Base-by-base conservation (phyloP, 148 eudicot species). In the Euryodendron excelsum region DNA sequence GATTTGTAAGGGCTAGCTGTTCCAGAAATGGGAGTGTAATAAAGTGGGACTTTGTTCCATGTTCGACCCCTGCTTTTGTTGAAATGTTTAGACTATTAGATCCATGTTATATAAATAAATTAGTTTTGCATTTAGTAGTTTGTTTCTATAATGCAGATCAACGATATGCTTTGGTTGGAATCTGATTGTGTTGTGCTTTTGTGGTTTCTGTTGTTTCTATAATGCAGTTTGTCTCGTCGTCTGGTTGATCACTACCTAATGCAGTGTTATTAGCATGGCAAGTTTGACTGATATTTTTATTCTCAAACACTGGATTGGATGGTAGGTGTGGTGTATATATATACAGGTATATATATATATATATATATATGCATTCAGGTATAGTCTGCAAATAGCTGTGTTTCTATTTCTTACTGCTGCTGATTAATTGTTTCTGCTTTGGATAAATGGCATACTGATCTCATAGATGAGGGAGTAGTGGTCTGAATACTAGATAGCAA, bases 41-140 rank as follows among this genome's bases (percentile, higher is more conserved):
- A 74, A 74, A 47, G 61, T 60, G 66, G 77, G 77, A 60, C 53
- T 74, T 45, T 27, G 50, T 45, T 68, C 68, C n/a, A 9, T 41
- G 50, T 39, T 75, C 21, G 36, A 60, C 68, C 39, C 44, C n/a
- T 75, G 68, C 77, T 44, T 33, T 44, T 62, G 78, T 27, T n/a
- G n/a, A n/a, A 61, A 27, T 75, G 20, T 75, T 31, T 50, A 30
- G 64, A 75, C 68, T 75, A 61, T 31, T 61, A n/a, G n/a, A n/a
- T 34, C 17, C 21, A 1, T 75, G 78, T 75, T 48, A 61, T 20
- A 61, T 75, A 75, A 60, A 75, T 62, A 74, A 75, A 33, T 75
- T 41, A 75, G 78, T 64, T 62, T 69, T 20, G 0, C n/a, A n/a
- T 75, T 18, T 74, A 56, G 39, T 48, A 23, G 12, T 27, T 58